Conservation (phyloP, 805 yeast species). For the Hermanozyma aechmeae region DNA sequence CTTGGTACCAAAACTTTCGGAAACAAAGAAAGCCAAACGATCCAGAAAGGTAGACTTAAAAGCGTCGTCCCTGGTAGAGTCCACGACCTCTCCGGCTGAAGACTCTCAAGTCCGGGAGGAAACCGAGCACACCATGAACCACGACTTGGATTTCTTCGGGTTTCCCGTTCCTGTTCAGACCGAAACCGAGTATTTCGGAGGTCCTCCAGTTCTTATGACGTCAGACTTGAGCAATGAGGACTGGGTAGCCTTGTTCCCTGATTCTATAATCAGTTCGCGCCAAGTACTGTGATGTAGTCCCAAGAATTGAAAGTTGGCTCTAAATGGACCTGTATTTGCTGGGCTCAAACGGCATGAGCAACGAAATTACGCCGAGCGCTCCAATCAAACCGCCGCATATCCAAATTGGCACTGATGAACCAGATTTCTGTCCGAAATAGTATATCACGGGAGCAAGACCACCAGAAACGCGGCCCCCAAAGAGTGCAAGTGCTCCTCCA, state of each 20-base stretch:
- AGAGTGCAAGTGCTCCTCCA: slow-evolving; percentile 24
- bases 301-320: background rate
- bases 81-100: no score
- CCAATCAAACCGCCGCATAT: slow-evolving; percentile 28
- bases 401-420: slow-evolving; percentile 22
- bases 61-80: no score
- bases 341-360: slow-evolving; percentile 28
- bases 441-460: slow-evolving; percentile 25
- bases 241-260: slow-evolving; percentile 44
- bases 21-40: slow-evolving; percentile 1
- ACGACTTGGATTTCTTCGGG: slow-evolving; percentile 1
- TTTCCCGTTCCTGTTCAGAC: slow-evolving; percentile 3
- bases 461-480: slow-evolving; percentile 21
- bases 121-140: background rate
- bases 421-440: slow-evolving; percentile 12
- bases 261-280: slow-evolving; percentile 23
- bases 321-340: slow-evolving; percentile 18
- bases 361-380: slow-evolving; percentile 20
- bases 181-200: slow-evolving; percentile 30
- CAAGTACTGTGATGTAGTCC: background rate
- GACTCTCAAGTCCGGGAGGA: no score
- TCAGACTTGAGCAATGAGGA: slow-evolving; percentile 38
- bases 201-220: slow-evolving; percentile 45
- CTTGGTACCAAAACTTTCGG: slow-evolving; percentile 1
- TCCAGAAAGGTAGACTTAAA: background rate